Evolutionary conservation across 1,284 basidiomycete species (phyloP).

Genomic region (Cystobasidium sp.): DNA sequence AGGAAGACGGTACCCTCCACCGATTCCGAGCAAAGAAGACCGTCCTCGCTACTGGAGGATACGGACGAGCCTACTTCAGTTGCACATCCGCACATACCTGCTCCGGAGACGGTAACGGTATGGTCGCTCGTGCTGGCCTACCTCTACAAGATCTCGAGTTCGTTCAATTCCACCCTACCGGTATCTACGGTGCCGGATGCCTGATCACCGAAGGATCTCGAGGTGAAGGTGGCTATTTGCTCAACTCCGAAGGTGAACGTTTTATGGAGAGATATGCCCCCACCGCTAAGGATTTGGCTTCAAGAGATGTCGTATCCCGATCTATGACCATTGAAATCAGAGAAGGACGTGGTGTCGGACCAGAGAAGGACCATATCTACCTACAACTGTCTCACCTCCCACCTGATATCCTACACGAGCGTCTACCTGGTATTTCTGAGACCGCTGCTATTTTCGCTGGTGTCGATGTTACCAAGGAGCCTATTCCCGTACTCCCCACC

Average conservation of each 20-base stretch:
- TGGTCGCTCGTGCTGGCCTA: slow-evolving; percentile 95
- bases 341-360: slow-evolving; percentile 97
- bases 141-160: slow-evolving; percentile 98
- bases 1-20: slow-evolving; percentile 99
- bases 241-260: slow-evolving; percentile 98
- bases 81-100: slow-evolving; percentile 99
- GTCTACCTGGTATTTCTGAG: slow-evolving; percentile 98
- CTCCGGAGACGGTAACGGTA: slow-evolving; percentile 98
- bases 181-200: slow-evolving; percentile 99
- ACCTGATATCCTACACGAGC: slow-evolving; percentile 92
- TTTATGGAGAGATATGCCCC: slow-evolving; percentile 99
- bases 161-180: slow-evolving; percentile 99
- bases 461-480: slow-evolving; percentile 98
- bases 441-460: slow-evolving; percentile 99
- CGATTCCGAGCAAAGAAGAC: slow-evolving; percentile 99
- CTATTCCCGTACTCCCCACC: slow-evolving; percentile 93
- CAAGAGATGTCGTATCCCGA: slow-evolving; percentile 98
- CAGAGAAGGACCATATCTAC: slow-evolving; percentile 97
- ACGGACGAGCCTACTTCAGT: slow-evolving; percentile 98
- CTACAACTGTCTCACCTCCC: slow-evolving; percentile 97
- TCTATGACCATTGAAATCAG: slow-evolving; percentile 99
- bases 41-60: slow-evolving; percentile 96
- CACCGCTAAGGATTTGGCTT: slow-evolving; percentile 98
- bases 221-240: slow-evolving; percentile 97
- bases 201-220: slow-evolving; percentile 83